Evolutionary conservation across 192 early-diverging fungal species (phyloP).

Genomic region (Geranomyces michiganensis): DNA sequence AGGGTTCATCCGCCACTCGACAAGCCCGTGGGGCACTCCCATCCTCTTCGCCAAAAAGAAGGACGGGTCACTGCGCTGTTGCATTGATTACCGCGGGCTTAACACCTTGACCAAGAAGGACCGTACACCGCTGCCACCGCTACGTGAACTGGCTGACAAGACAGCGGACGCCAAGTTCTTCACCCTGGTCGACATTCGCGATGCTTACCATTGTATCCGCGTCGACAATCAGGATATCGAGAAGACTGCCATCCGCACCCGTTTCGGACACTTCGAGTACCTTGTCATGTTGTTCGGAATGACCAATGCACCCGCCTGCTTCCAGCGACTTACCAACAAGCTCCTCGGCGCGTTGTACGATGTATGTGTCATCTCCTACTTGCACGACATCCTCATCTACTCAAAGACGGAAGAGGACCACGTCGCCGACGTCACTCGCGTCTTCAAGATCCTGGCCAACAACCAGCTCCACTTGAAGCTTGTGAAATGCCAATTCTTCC

Average conservation of each 20-base stretch:
- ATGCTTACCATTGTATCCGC: slow-evolving; percentile 8
- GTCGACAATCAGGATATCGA: neutral
- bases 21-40: slow-evolving; percentile 19
- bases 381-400: slow-evolving; percentile 59
- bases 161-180: neutral
- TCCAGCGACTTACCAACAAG: slow-evolving; percentile 56
- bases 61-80: slow-evolving; percentile 47
- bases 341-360: slow-evolving; percentile 41
- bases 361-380: slow-evolving; percentile 26
- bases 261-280: slow-evolving; percentile 52
- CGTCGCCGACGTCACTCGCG: neutral
- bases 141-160: slow-evolving; percentile 4
- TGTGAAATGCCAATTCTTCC: neutral
- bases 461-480: slow-evolving; percentile 1
- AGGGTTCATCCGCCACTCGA: slow-evolving; percentile 27
- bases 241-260: slow-evolving; percentile 18
- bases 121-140: neutral
- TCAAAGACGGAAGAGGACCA: slow-evolving; percentile 19
- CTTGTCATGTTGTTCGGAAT: slow-evolving; percentile 66
- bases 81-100: slow-evolving; percentile 43
- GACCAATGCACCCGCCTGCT: slow-evolving; percentile 60
- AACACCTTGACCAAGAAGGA: slow-evolving; percentile 3
- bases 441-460: neutral
- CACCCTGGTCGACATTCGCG: slow-evolving; percentile 6
- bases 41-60: slow-evolving; percentile 50